Conservation (phyloP, 2,329 filamentous ascomycete species). For the Endoconidiophora laricicola region DNA sequence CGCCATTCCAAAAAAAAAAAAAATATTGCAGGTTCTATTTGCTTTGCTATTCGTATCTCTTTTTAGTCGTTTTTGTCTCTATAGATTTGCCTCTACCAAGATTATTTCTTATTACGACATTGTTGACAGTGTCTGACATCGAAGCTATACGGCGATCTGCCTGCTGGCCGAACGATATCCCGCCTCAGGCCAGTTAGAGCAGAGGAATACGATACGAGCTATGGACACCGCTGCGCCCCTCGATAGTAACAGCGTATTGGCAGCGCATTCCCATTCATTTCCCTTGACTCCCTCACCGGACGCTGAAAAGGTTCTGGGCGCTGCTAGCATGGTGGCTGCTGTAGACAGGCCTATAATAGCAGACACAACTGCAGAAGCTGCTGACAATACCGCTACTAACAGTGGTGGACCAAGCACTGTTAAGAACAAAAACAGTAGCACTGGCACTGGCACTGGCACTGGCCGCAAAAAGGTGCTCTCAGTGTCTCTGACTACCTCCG, state of each 20-base stretch:
- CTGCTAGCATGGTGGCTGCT: not conserved
- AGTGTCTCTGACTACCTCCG: conserved; percentile 5
- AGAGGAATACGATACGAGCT: no score
- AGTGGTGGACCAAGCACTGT: not conserved
- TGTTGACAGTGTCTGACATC: no score
- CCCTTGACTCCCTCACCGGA: conserved; percentile 11
- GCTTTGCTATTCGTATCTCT: not conserved
- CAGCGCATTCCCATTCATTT: conserved; percentile 5
- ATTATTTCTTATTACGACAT: not conserved
- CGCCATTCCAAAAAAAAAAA: no score
- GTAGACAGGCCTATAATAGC: not conserved
- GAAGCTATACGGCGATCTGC: no score
- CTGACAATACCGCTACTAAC: not conserved
- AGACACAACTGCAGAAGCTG: not conserved
- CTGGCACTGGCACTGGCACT: not conserved
- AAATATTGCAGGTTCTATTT: not conserved
- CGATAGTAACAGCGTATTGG: no score
- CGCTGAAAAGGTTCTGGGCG: not conserved
- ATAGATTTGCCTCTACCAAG: not conserved
- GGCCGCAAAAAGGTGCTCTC: conserved; percentile 11
- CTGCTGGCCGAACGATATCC: not conserved
- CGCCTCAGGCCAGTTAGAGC: no score
- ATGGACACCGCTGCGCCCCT: no score
- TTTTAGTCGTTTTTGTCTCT: not conserved
- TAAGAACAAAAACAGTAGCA: not conserved